Evolutionary conservation across 306 rosid species (phyloP), one percentile per base, ranked within the genome.

Genomic region (Medicago arabica): DNA sequence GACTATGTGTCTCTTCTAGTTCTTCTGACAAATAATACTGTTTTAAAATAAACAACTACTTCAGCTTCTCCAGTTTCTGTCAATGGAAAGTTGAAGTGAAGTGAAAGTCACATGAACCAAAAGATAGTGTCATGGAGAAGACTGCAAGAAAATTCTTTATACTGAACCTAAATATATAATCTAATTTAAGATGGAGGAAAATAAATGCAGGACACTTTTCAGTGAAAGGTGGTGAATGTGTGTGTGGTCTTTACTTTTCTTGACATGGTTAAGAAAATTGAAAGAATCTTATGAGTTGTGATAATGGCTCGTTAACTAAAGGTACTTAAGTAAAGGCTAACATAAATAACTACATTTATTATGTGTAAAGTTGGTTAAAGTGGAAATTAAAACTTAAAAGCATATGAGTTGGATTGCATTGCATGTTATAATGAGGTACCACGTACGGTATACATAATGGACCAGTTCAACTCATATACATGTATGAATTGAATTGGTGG

Each of bases 241-340:
- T 62, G 73, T 71, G 72, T 75, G 79, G 79, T 63, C 70, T 81
- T 70, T 63, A 55, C 72, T 39, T 86, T 59, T 72, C 57, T 65
- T 80, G 54, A 68, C 78, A 72, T 49, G 67, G 72, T 78, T 77
- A 31, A 75, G 79, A 85, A 83, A 83, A 71, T 83, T 83, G 92
- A 85, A 88, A 93, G 84, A 91, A 93, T 90, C 89, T 95, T 78
- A 74, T 89, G 89, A 86, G 76, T 75, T 84, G 87, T 78, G 85
- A 95, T 95, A 72, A 91, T 92, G 84, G 83, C 83, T 54, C 75
- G 85, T 44, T 46, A 68, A 23, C 23, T 43, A 90, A 87, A 86
- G 89, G 88, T 82, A 81, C 75, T 61, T 34, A 50, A 66, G 68
- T 18, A 80, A 80, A 82, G 76, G 69, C 84, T 84, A 83, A 76